These are phyloP conservation scores for Penicillium sp. DNA, from an alignment of 2,329 filamentous ascomycete genomes.

Conservation along the genomic window DNA sequence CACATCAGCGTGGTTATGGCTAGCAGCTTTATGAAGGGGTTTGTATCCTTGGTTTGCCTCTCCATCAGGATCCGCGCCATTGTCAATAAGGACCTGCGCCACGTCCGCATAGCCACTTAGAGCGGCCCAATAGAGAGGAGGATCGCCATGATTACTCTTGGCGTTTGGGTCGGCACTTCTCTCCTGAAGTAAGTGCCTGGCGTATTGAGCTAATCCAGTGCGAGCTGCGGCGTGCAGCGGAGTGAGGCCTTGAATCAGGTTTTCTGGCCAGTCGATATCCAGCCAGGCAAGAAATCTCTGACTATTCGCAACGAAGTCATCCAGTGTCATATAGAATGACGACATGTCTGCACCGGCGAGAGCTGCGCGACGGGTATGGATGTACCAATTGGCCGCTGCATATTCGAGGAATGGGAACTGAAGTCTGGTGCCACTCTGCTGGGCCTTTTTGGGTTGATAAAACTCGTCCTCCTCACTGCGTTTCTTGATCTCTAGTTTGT, in stretches of 20 bases:
- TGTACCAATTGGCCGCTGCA: conserved; percentile 14
- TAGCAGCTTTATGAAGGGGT: conserved; percentile 21
- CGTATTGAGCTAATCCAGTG: conserved; percentile 9
- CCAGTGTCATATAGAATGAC: conserved; percentile 1
- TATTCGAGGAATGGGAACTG: conserved; percentile 19
- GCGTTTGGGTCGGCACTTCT: not conserved
- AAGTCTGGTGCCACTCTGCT: not conserved
- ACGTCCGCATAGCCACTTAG: conserved; percentile 13
- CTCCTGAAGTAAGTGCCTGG: conserved; percentile 4
- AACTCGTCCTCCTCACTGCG: not conserved
- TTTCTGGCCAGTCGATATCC: conserved; percentile 1
- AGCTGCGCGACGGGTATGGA: conserved; percentile 6
- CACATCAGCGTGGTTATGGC: conserved; percentile 10
- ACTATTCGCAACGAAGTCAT: conserved; percentile 1
- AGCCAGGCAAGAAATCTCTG: conserved; percentile 3
- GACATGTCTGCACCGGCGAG: conserved; percentile 1
- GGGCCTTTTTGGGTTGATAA: not conserved
- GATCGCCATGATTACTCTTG: not conserved
- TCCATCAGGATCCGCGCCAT: conserved; percentile 13
- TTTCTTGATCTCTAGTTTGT: not conserved
- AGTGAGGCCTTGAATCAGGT: not conserved
- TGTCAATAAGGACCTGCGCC: conserved; percentile 12
- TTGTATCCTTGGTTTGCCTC: conserved; percentile 12
- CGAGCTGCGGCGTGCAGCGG: conserved; percentile 14
- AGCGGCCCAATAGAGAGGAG: conserved; percentile 5